Conservation (phyloP, 1,284 basidiomycete genomes). For the Bothia castanella region DNA sequence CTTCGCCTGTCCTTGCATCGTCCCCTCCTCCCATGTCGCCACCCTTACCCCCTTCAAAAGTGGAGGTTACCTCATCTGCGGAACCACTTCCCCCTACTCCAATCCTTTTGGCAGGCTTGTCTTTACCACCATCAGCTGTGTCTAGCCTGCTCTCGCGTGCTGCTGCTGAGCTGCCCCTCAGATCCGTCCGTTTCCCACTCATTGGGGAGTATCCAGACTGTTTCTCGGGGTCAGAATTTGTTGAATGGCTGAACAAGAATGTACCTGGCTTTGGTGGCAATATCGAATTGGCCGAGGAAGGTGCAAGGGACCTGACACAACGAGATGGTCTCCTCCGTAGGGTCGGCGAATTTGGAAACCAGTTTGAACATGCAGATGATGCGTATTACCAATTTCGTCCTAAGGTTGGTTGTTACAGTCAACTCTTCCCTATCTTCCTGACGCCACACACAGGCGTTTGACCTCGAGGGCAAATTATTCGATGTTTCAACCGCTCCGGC, state of each 20-base stretch:
- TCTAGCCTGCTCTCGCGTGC: constrained; percentile 67
- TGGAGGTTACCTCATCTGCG: constrained; percentile 31
- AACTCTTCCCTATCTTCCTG: not conserved
- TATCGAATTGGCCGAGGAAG: constrained; percentile 75
- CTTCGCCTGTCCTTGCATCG: constrained; percentile 38
- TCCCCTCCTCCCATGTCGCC: constrained; percentile 68
- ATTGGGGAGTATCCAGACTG: constrained; percentile 86
- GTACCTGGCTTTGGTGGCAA: constrained; percentile 68
- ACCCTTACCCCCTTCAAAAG: constrained; percentile 45
- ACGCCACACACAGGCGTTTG: constrained; percentile 55
- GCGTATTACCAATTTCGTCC: constrained; percentile 78
- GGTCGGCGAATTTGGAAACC: constrained; percentile 77
- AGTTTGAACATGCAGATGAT: constrained; percentile 69
- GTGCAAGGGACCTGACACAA: constrained; percentile 73
- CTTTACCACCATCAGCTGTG: constrained; percentile 59
- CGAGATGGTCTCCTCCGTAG: constrained; percentile 70
- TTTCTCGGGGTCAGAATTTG: constrained; percentile 80
- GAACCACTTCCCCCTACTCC: constrained; percentile 44
- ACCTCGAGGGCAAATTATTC: constrained; percentile 45
- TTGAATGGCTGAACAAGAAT: constrained; percentile 67
- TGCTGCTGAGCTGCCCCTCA: constrained; percentile 58
- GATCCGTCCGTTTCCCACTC: constrained; percentile 70
- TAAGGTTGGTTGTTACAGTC: constrained; percentile 46
- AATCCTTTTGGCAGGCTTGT: constrained; percentile 70
- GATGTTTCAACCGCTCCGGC: constrained; percentile 34